Conservation (phyloP, 108 stramenopile species). For the Hondaea fermentalgiana region DNA sequence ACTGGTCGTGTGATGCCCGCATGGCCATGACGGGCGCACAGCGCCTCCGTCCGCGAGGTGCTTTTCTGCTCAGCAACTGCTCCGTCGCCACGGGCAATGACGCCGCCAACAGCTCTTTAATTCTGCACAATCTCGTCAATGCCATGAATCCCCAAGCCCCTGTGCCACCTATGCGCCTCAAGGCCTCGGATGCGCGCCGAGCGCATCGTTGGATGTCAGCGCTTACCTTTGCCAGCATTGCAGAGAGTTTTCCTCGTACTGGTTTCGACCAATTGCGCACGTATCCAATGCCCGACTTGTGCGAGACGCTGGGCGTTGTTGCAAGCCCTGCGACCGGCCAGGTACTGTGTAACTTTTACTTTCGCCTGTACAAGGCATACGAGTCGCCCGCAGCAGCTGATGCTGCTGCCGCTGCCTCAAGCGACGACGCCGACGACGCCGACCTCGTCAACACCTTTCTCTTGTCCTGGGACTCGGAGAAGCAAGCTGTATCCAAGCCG, state of each 20-base stretch:
- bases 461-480: background rate
- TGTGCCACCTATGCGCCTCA: background rate
- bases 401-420: background rate
- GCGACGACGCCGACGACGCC: background rate
- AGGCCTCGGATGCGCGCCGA: background rate
- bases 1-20: conserved; percentile 5
- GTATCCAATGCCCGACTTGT: background rate
- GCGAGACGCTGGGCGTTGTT: background rate
- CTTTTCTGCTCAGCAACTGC: background rate
- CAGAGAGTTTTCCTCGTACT: background rate
- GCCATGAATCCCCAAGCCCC: background rate
- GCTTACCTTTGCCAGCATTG: background rate
- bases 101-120: background rate
- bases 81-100: background rate
- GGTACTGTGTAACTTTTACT: background rate
- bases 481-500: background rate
- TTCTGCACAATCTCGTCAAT: background rate
- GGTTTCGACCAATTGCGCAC: background rate
- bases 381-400: background rate
- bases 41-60: background rate
- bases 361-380: background rate
- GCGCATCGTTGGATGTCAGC: background rate
- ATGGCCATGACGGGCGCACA: background rate
- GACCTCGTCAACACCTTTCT: background rate
- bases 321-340: background rate